Base-by-base conservation (phyloP, 768 basidiomycete genomes). In the Cystobasidium ongulense region DNA sequence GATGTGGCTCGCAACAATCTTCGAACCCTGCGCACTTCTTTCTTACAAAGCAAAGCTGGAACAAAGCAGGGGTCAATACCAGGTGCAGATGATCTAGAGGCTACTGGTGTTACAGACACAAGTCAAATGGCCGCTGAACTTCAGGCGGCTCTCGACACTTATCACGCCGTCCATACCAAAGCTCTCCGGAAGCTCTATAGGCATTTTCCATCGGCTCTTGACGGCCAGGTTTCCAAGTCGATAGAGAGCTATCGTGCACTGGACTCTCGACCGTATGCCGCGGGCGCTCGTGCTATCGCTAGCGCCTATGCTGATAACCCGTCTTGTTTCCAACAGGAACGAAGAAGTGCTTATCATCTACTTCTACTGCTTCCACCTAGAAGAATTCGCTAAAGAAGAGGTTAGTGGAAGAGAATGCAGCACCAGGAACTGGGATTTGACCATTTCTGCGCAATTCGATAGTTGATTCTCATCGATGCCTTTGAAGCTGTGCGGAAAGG, bases 351-450 rank as follows among this genome's bases (percentile, higher is more conserved):
- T 79, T 33, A 68, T 74, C 4, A 75, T 79, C 57, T 78, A 77
- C 29, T 75, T 76, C 53, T 78, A 75, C 82, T 89, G 96, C 76
- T 99, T 97, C 81, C 95, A 92, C 0, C 80, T 97, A 53, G 92
- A 99, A 81, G 96, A 98, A 79, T 97, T 97, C 80, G 86, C 91
- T 8, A 84, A 86, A 73, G 95, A 98, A 80, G 81, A 95, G 63
- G 84, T 89, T 36, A 87, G 87, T 7, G n/a, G n/a, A 21, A 11
- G 46, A 39, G 8, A 7, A 39, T 39, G 39, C 17, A 7, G 8
- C 39, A 39, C 39, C 39, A 17, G 17, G 39, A 39, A n/a, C n/a
- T n/a, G n/a, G n/a, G n/a, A n/a, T n/a, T n/a, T n/a, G n/a, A n/a
- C n/a, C n/a, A n/a, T n/a, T n/a, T n/a, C n/a, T n/a, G n/a, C n/a